Conservation (phyloP, 768 basidiomycete species). For the Boletellus ananas region DNA sequence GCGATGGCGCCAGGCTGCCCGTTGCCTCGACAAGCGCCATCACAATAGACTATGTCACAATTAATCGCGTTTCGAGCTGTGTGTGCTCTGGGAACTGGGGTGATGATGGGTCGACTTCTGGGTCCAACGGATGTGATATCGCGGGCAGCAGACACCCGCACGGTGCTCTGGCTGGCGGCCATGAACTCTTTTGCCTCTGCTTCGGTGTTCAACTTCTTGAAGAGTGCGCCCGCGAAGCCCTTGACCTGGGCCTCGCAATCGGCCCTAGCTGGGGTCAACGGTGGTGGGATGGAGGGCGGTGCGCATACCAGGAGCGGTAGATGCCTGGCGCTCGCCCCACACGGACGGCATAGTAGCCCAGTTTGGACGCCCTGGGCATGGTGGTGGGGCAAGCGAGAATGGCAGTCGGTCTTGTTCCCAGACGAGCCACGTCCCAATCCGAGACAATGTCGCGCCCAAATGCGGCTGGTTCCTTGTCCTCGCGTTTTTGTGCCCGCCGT, state of each 20-base stretch:
- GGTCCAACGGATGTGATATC: conserved; percentile 17
- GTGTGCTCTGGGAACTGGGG: background rate
- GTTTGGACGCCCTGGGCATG: conserved; percentile 41
- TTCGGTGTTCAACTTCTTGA: conserved; percentile 61
- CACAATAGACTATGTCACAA: conserved; percentile 67
- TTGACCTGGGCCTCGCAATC: conserved; percentile 70
- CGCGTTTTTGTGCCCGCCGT: background rate
- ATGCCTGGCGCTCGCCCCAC: conserved; percentile 63
- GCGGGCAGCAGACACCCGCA: conserved; percentile 6
- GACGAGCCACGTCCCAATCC: conserved; percentile 11
- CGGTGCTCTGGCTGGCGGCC: conserved; percentile 26
- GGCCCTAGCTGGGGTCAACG: conserved; percentile 43
- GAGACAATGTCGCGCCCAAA: conserved; percentile 18
- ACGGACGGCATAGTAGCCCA: conserved; percentile 69
- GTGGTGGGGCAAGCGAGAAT: background rate
- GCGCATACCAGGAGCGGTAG: conserved; percentile 62
- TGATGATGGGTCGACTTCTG: conserved; percentile 21
- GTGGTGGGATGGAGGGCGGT: conserved; percentile 28
- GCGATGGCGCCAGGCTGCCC: conserved; percentile 64
- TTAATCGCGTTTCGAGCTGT: conserved; percentile 25
- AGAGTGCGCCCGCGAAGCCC: conserved; percentile 55
- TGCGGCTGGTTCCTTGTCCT: conserved; percentile 28
- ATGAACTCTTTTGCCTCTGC: conserved; percentile 61
- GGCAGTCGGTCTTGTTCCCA: conserved; percentile 16
- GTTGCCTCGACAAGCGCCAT: conserved; percentile 86